phyloP scores from a whole-genome alignment of 257 asterid genomes.

The Coffea eugenioides region DNA sequence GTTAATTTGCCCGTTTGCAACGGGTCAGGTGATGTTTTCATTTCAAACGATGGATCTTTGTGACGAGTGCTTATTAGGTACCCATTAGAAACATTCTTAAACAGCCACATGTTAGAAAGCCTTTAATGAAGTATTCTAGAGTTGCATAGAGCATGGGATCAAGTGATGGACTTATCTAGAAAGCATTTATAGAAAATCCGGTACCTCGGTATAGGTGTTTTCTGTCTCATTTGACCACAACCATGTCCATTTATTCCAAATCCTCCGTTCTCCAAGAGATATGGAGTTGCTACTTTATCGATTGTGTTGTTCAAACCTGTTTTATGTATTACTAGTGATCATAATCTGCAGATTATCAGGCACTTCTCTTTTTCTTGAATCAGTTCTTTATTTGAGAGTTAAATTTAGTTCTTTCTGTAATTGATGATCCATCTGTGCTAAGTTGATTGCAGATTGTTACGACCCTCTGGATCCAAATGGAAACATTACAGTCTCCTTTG shows the following conservation, averaged over 20 bases:
- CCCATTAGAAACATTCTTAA: too few species aligned
- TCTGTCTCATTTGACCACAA: conserved; percentile 9
- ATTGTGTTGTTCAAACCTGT: conserved; percentile 17
- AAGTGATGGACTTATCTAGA: conserved; percentile 9
- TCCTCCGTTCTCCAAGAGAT: conserved; percentile 3
- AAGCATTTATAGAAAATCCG: background rate
- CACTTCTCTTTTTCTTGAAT: conserved; percentile 17
- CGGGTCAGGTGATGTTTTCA: background rate
- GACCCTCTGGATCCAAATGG: conserved; percentile 77
- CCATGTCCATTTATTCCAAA: background rate
- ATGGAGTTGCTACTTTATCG: conserved; percentile 34
- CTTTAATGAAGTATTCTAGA: background rate
- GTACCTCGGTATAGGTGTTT: background rate
- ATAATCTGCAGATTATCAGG: conserved; percentile 47
- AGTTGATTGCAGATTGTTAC: conserved; percentile 51
- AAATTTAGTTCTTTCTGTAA: background rate
- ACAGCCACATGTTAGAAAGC: background rate
- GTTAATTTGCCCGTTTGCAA: background rate
- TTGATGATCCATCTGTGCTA: conserved; percentile 14
- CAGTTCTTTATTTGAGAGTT: conserved; percentile 1
- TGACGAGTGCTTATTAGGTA: too few species aligned
- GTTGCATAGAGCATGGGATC: background rate
- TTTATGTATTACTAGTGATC: conserved; percentile 22
- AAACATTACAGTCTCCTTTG: conserved; percentile 51
- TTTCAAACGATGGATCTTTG: too few species aligned